Evolutionary conservation across 2,329 filamentous ascomycete species (phyloP), one percentile per base, ranked within the genome.

Genomic region (Acephala macrosclerotiorum): DNA sequence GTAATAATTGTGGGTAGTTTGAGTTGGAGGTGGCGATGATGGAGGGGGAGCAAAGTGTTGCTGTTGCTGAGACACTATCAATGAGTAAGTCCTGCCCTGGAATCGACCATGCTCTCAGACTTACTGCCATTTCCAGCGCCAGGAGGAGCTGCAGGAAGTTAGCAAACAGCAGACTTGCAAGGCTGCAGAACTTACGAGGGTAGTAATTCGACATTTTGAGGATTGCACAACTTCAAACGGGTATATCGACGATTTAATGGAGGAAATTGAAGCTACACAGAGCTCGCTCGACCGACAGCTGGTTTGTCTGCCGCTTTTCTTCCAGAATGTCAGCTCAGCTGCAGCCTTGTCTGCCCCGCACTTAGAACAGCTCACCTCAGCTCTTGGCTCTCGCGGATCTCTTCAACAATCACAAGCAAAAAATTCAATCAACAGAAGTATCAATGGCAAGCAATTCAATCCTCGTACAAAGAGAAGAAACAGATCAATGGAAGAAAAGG

Each of bases 131-230:
- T 72, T 22, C 69, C 49, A 53, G 49, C 71, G 35, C 70, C 71
- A 35, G 74, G 74, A 65, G 75, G 73, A 71, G 75, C 75, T 77
- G 47, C 22, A 60, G 25, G 49, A 62, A 51, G 57, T 74, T 68
- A 75, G 68, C 59, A 66, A 42, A 33, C n/a, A 29, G 36, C 57
- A 49, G 29, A 14, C 25, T 9, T n/a, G 47, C 53, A 60, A 67
- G 66, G 55, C 61, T 63, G 38, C 36, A n/a, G 42, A 35, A 74
- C 76, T 69, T 67, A 77, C 76, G 76, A 72, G 76, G 76, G 71
- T 77, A 77, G 56, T 75, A 75, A 36, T 68, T 67, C 29, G 74
- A 75, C 73, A 76, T 75, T 40, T 53, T 68, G 58, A 47, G 36
- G n/a, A 36, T 60, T 35, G 7, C 33, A 9, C 61, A 68, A 22